phyloP scores from a whole-genome alignment of 2,329 filamentous ascomycete species.

The Sclerotinia minor region DNA sequence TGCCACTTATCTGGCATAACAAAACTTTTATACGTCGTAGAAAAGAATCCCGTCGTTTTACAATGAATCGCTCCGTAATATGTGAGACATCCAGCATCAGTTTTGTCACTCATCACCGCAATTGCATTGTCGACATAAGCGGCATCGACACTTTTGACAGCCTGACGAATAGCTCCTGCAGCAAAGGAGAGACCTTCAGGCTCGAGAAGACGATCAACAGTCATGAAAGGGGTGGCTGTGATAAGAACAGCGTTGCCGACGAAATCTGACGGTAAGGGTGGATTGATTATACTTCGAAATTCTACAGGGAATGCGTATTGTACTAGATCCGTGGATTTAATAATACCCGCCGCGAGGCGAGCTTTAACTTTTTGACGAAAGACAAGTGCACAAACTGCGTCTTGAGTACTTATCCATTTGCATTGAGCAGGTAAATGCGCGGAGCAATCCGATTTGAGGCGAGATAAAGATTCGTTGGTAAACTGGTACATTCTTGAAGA shows the following conservation, averaged over 20 bases:
- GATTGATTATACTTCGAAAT: neutral
- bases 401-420: neutral
- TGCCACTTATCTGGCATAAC: neutral
- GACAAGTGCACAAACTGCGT: neutral
- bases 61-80: neutral
- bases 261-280: neutral
- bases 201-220: neutral
- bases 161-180: neutral
- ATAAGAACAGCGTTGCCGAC: neutral
- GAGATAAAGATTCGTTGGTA: neutral
- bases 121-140: neutral
- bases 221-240: neutral
- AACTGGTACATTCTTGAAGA: neutral
- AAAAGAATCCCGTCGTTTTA: neutral
- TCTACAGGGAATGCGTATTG: slow-evolving; percentile 4
- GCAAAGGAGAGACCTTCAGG: neutral
- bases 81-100: neutral
- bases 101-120: neutral
- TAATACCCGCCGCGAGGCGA: neutral
- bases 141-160: neutral
- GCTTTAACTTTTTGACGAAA: slow-evolving; percentile 5
- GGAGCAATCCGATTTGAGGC: neutral
- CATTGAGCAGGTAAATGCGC: neutral
- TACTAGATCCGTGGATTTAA: neutral
- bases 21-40: slow-evolving; percentile 1